These are phyloP conservation scores for Ambrosia artemisiifolia DNA, from an alignment of 129 eudicot genomes.

Conservation along the genomic window DNA sequence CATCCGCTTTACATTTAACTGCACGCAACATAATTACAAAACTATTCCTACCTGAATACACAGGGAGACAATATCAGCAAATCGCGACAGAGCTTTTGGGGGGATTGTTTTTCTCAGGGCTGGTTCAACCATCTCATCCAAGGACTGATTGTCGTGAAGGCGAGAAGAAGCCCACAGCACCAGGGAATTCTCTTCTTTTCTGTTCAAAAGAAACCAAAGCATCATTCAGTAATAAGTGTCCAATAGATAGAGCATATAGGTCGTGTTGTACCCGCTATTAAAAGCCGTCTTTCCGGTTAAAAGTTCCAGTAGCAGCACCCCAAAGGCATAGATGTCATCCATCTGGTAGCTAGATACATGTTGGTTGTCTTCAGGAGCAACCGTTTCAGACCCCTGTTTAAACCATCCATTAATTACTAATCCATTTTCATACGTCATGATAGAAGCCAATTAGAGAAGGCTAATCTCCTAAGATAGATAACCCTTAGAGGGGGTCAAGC, in stretches of 20 bases:
- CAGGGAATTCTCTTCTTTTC: slow-evolving; percentile 66
- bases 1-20: background rate
- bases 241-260: background rate
- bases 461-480: too few species aligned
- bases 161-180: slow-evolving; percentile 78
- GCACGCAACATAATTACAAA: too few species aligned
- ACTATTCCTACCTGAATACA: slow-evolving; percentile 55
- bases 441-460: too few species aligned
- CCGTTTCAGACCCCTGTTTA: slow-evolving; percentile 80
- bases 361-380: slow-evolving; percentile 60
- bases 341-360: slow-evolving; percentile 50
- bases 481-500: too few species aligned
- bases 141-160: slow-evolving; percentile 73
- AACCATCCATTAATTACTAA: background rate
- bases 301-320: slow-evolving; percentile 85
- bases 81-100: slow-evolving; percentile 60
- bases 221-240: background rate
- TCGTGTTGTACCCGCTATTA: slow-evolving; percentile 41
- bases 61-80: slow-evolving; percentile 71
- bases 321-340: slow-evolving; percentile 83
- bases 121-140: slow-evolving; percentile 80
- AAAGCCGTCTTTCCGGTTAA: slow-evolving; percentile 78
- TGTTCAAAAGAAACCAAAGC: slow-evolving; percentile 18
- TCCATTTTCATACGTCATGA: background rate
- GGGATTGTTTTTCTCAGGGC: slow-evolving; percentile 46